These are phyloP conservation scores for Trichoderma aggressivum DNA, from an alignment of 2,329 filamentous ascomycete genomes.

Conservation along the genomic window DNA sequence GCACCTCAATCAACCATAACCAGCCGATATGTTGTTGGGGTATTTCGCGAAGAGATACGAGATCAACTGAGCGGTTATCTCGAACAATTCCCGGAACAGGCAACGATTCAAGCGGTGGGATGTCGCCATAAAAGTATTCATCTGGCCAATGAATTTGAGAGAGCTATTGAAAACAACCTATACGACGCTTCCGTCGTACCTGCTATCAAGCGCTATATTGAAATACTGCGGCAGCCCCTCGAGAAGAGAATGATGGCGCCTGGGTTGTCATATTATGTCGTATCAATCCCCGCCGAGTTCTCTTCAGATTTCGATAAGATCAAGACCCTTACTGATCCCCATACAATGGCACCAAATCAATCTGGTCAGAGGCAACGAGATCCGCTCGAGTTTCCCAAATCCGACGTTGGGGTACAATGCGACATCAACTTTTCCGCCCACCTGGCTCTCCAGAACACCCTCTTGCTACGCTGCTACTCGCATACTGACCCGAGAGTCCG, in stretches of 20 bases:
- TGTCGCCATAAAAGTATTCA: conserved; percentile 54
- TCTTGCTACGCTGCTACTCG: conserved; percentile 78
- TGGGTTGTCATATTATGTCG: conserved; percentile 25
- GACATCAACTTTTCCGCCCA: conserved; percentile 90
- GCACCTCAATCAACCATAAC: conserved; percentile 29
- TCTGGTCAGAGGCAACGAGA: conserved; percentile 54
- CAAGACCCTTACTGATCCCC: conserved; percentile 46
- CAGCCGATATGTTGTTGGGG: conserved; percentile 51
- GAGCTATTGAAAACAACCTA: conserved; percentile 46
- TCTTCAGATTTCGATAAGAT: conserved; percentile 41
- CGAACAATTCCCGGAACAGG: conserved; percentile 17
- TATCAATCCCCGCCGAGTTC: conserved; percentile 37
- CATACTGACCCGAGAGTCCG: conserved; percentile 73
- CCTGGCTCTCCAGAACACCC: conserved; percentile 78
- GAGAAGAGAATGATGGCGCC: conserved; percentile 16
- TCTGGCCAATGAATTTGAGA: conserved; percentile 54
- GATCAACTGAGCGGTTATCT: conserved; percentile 34
- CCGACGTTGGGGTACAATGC: conserved; percentile 76
- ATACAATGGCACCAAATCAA: conserved; percentile 48
- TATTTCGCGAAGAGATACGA: conserved; percentile 46
- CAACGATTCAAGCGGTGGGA: conserved; percentile 41
- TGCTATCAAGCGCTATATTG: conserved; percentile 48
- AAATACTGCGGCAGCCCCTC: conserved; percentile 43
- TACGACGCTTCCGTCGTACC: conserved; percentile 40
- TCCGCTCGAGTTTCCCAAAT: conserved; percentile 72